phyloP scores from a whole-genome alignment of 306 rosid genomes.

The Vicia sativa region DNA sequence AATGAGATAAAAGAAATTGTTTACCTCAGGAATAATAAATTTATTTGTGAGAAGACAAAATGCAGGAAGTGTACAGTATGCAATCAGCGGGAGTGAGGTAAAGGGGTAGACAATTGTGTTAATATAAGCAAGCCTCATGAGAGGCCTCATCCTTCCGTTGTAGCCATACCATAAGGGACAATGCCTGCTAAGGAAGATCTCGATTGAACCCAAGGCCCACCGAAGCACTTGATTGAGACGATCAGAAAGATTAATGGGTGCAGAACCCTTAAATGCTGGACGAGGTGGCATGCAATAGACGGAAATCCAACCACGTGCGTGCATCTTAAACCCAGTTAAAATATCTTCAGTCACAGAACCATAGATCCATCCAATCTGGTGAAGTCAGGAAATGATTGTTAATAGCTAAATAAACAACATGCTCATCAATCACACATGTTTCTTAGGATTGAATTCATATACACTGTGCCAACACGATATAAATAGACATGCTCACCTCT shows the following conservation, averaged over 20 bases:
- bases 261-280: conserved; percentile 99
- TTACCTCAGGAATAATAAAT: conserved; percentile 97
- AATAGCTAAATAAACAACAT: conserved; percentile 26
- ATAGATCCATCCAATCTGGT: conserved; percentile 99
- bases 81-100: conserved; percentile 86
- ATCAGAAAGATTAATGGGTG: conserved; percentile 99
- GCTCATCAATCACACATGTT: conserved; percentile 7
- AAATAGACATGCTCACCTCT: conserved; percentile 63
- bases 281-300: conserved; percentile 97
- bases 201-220: conserved; percentile 99
- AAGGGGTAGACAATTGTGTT: conserved; percentile 96
- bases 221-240: conserved; percentile 99
- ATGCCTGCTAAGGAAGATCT: conserved; percentile 97
- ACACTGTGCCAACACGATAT: conserved; percentile 1
- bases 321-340: conserved; percentile 99
- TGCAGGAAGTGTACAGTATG: conserved; percentile 92
- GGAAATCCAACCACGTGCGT: conserved; percentile 99
- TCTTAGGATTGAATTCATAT: neutral
- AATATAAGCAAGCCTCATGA: conserved; percentile 90
- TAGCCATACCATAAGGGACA: conserved; percentile 99
- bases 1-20: conserved; percentile 28
- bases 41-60: conserved; percentile 94
- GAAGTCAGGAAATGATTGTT: conserved; percentile 29
- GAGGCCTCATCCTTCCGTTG: conserved; percentile 73
- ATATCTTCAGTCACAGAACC: conserved; percentile 99